Evolutionary conservation across 2,329 filamentous ascomycete genomes (phyloP).

Genomic region (Penicillium occitanis): DNA sequence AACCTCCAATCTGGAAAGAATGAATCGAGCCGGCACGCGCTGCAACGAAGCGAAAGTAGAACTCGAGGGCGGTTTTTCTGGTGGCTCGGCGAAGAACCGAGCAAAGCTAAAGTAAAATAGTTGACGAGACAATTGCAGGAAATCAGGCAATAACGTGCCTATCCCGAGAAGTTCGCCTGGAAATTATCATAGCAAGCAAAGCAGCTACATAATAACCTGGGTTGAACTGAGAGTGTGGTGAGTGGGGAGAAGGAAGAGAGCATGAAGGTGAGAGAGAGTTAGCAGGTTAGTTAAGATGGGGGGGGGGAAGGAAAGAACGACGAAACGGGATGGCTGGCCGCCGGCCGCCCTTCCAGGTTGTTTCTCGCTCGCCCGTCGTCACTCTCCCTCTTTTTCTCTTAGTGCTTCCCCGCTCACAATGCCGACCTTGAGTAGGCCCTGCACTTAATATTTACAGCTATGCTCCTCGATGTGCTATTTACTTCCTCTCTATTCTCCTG

Average conservation of each 20-base stretch:
- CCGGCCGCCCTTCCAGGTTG: not conserved
- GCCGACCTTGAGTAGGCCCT: not conserved
- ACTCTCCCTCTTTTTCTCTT: slow-evolving; percentile 12
- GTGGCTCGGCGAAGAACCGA: slow-evolving; percentile 22
- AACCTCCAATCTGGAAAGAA: slow-evolving; percentile 10
- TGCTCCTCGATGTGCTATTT: not conserved
- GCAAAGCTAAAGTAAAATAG: slow-evolving; percentile 21
- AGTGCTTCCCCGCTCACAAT: slow-evolving; percentile 22
- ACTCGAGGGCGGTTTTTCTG: slow-evolving; percentile 15
- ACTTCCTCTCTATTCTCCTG: not conserved
- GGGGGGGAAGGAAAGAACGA: slow-evolving; percentile 31
- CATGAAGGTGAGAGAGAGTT: slow-evolving; percentile 26
- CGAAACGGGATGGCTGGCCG: slow-evolving; percentile 28
- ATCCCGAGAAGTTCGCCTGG: slow-evolving; percentile 30
- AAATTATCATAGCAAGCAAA: slow-evolving; percentile 34
- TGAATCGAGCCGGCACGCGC: slow-evolving; percentile 25
- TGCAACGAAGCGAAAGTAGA: slow-evolving; percentile 28
- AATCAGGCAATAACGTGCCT: slow-evolving; percentile 26
- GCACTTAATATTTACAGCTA: not conserved
- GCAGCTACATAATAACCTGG: slow-evolving; percentile 45
- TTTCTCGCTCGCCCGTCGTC: not conserved
- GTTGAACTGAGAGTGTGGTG: slow-evolving; percentile 26
- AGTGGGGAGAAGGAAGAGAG: slow-evolving; percentile 35
- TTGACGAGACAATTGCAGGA: slow-evolving; percentile 26
- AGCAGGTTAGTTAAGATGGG: slow-evolving; percentile 24